Evolutionary conservation across 2,329 filamentous ascomycete genomes (phyloP).

Genomic region (Pseudogymnoascus sp.): DNA sequence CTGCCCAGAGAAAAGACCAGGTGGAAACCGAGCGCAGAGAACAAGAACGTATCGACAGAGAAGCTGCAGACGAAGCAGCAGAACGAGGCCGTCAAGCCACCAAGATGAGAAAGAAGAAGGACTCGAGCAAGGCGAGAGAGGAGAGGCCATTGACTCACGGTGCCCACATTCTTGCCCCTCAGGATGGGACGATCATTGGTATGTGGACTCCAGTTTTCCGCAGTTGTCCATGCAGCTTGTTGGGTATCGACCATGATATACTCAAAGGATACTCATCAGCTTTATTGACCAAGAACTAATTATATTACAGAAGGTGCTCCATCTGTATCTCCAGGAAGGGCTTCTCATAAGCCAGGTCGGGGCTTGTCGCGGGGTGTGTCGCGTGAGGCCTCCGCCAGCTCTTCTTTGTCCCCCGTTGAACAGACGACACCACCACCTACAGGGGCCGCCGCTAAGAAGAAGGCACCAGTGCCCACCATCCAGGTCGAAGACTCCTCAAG

Average conservation of each 20-base stretch:
- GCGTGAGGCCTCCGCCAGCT: conserved; percentile 45
- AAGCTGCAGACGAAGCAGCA: conserved; percentile 38
- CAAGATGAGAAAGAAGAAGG: conserved; percentile 77
- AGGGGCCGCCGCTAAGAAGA: conserved; percentile 51
- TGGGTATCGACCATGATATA: background rate
- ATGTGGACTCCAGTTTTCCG: conserved; percentile 20
- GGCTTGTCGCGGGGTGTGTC: conserved; percentile 21
- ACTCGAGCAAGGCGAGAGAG: conserved; percentile 50
- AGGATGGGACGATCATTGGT: conserved; percentile 56
- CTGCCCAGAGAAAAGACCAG: conserved; percentile 55
- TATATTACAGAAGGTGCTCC: background rate
- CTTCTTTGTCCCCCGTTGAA: conserved; percentile 47
- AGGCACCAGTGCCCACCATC: conserved; percentile 47
- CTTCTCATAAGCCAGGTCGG: background rate
- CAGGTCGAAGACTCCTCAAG: conserved; percentile 31
- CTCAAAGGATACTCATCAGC: background rate
- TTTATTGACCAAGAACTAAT: background rate
- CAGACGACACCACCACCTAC: conserved; percentile 37
- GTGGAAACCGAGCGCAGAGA: conserved; percentile 35
- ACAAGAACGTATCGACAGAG: conserved; percentile 36
- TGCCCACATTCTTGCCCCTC: conserved; percentile 53
- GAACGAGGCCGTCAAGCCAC: conserved; percentile 41
- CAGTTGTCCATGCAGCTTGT: background rate
- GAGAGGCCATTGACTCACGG: conserved; percentile 51
- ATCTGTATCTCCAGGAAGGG: background rate